A percentile compares a stretch with the other conserved stretches of the same genome.
Conservation (phyloP, 352 stramenopile species). For the Elongisporangium anandrum region DNA sequence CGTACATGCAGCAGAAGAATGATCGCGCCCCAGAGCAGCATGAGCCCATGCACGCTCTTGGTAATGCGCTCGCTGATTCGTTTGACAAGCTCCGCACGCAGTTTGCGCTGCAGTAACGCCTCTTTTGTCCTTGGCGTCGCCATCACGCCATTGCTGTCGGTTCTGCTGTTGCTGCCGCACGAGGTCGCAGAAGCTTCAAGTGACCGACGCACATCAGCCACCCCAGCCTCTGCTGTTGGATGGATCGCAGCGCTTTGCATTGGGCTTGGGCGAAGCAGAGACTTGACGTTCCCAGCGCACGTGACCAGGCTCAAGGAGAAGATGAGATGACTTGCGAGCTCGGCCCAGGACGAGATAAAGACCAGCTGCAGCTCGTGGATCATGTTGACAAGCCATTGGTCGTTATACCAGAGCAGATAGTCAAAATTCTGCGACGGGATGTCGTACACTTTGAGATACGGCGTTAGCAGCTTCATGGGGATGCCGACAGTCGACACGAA, state of each 20-base stretch:
- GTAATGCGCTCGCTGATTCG: neutral
- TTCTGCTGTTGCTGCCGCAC: neutral
- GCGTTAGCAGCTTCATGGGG: neutral
- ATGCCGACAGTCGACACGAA: neutral
- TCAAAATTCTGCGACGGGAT: neutral
- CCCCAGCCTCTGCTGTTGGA: neutral
- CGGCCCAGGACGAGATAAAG: conserved; percentile 16
- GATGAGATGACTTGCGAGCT: conserved; percentile 14
- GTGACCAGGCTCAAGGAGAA: conserved; percentile 18
- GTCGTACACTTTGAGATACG: neutral
- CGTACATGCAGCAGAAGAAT: conserved; percentile 21
- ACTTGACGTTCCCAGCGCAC: conserved; percentile 18
- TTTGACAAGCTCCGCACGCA: neutral
- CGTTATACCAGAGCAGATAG: neutral
- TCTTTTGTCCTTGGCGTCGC: neutral
- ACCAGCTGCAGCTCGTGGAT: conserved; percentile 23
- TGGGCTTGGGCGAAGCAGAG: conserved; percentile 6
- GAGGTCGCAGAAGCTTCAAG: neutral
- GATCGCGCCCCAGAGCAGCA: conserved; percentile 7
- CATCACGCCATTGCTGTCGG: neutral
- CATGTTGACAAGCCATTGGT: conserved; percentile 17
- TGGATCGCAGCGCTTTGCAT: neutral
- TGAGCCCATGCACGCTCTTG: neutral
- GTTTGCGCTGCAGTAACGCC: neutral
- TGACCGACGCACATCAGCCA: too few species aligned